Evolutionary conservation across 345 rosid species (phyloP), one percentile per base, ranked within the genome.

Genomic region (Lepidium didymum): DNA sequence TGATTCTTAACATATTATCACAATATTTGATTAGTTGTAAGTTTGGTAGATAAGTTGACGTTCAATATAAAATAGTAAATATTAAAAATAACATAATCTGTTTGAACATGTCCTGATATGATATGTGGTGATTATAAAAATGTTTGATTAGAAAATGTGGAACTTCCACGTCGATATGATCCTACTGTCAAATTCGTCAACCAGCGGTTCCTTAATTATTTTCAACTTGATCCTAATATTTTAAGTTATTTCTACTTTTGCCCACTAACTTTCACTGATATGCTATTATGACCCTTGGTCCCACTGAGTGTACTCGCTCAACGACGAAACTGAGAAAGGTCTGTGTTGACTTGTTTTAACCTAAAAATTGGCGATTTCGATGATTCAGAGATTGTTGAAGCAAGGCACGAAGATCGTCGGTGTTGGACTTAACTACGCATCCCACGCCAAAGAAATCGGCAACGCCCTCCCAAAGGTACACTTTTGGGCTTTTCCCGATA

Each of bases 361-460:
- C 50, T 19, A 11, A 57, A 54, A 43, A 54, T 64, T 77, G 78
- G 81, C 73, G 83, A 74, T 78, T 23, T 70, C 61, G 19, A 70
- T 80, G 56, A 53, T 90, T 3, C 91, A 84, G 40, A 86, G 76
- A 50, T 80, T 91, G 14, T 82, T 84, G n/a, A 82, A 88, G 74
- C 70, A 75, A 0, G 91, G 99, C 36, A 88, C 95, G 10, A 91
- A 91, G 72, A 91, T 91, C 83, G 87, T 94, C 31, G 97, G 85
- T 77, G 99, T 94, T 29, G 97, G 97, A 52, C 97, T 95, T 10
- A 94, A 94, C 82, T 94, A 94, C 74, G 88, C 85, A 18, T 95
- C 99, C 1, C 99, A 94, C 71, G 96, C 99, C 75, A 87, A 85
- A 75, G 99, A 94, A 19, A 96, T 94, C 43, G 97, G 97, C 70